A percentile compares a stretch with the other conserved stretches of the same genome.
Evolutionary conservation across 2,329 filamentous ascomycete genomes (phyloP).

Genomic region (Bipolaris zeicola): DNA sequence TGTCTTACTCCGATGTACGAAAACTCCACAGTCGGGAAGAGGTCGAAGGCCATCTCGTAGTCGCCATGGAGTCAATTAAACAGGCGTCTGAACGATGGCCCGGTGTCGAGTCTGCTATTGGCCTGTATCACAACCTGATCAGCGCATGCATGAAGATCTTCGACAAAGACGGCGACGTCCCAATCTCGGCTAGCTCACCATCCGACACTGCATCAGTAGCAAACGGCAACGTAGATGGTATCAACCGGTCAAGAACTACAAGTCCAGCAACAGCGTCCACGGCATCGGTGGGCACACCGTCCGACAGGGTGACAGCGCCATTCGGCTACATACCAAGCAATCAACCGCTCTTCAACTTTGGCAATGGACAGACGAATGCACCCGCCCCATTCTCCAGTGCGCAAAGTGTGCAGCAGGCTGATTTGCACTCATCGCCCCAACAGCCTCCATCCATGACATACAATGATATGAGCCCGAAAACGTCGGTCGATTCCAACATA

Average conservation of each 20-base stretch:
- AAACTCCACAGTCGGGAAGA: conserved; percentile 73
- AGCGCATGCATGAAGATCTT: conserved; percentile 88
- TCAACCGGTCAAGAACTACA: conserved; percentile 52
- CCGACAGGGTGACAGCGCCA: conserved; percentile 40
- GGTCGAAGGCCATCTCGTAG: conserved; percentile 74
- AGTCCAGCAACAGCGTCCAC: conserved; percentile 52
- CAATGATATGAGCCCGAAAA: conserved; percentile 39
- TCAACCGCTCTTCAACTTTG: conserved; percentile 39
- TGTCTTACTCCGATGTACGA: conserved; percentile 85
- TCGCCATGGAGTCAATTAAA: conserved; percentile 77
- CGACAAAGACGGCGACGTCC: conserved; percentile 63
- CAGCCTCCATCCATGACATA: conserved; percentile 31
- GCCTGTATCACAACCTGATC: conserved; percentile 86
- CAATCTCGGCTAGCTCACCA: conserved; percentile 55
- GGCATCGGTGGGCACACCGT: conserved; percentile 46
- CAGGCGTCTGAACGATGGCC: conserved; percentile 89
- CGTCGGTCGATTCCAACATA: conserved; percentile 35
- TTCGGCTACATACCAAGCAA: conserved; percentile 47
- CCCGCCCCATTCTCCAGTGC: conserved; percentile 27
- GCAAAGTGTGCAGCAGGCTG: conserved; percentile 26
- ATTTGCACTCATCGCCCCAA: conserved; percentile 35
- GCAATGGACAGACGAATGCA: conserved; percentile 23
- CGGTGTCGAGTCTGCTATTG: conserved; percentile 80
- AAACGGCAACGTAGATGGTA: conserved; percentile 49
- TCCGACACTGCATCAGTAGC: conserved; percentile 53